phyloP scores from a whole-genome alignment of 768 basidiomycete genomes.

The Russula lepida region DNA sequence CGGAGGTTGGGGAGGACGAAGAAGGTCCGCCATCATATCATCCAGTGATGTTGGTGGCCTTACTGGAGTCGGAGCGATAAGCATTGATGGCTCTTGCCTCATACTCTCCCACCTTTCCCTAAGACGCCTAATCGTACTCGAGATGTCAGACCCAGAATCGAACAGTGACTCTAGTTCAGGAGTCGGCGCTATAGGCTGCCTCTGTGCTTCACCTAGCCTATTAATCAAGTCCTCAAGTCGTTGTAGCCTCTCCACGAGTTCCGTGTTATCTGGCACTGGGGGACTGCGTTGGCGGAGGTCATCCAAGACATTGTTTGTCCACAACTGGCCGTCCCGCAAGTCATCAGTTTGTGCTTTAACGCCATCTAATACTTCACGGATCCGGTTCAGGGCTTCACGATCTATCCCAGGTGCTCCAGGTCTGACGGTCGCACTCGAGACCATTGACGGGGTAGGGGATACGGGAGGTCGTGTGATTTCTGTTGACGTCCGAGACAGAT shows the following conservation, averaged over 20 bases:
- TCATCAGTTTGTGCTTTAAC: slow-evolving; percentile 52
- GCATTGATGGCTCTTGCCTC: slow-evolving; percentile 28
- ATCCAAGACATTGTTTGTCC: slow-evolving; percentile 53
- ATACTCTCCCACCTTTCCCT: slow-evolving; percentile 26
- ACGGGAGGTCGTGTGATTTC: slow-evolving; percentile 14
- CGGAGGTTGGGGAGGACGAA: slow-evolving; percentile 39
- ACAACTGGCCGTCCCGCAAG: slow-evolving; percentile 54
- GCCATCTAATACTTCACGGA: slow-evolving; percentile 47
- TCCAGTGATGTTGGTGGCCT: slow-evolving; percentile 45
- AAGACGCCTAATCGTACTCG: slow-evolving; percentile 24
- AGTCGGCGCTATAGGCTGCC: slow-evolving; percentile 15
- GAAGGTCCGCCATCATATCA: slow-evolving; percentile 51
- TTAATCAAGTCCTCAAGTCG: slow-evolving; percentile 20
- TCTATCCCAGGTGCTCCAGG: slow-evolving; percentile 27
- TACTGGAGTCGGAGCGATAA: slow-evolving; percentile 39
- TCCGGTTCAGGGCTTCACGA: slow-evolving; percentile 31
- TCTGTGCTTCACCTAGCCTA: slow-evolving; percentile 9
- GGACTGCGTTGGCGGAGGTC: slow-evolving; percentile 42
- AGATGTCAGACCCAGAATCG: slow-evolving; percentile 26
- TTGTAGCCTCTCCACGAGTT: slow-evolving; percentile 16
- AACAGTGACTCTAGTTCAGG: slow-evolving; percentile 28
- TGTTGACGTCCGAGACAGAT: slow-evolving; percentile 34
- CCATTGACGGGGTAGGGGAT: slow-evolving; percentile 30
- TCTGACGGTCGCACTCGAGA: slow-evolving; percentile 31
- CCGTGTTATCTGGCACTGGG: slow-evolving; percentile 35